A percentile compares a stretch with the other conserved stretches of the same genome.
phyloP scores from a whole-genome alignment of 2,329 filamentous ascomycete genomes.

The Diplocarpon rosae region DNA sequence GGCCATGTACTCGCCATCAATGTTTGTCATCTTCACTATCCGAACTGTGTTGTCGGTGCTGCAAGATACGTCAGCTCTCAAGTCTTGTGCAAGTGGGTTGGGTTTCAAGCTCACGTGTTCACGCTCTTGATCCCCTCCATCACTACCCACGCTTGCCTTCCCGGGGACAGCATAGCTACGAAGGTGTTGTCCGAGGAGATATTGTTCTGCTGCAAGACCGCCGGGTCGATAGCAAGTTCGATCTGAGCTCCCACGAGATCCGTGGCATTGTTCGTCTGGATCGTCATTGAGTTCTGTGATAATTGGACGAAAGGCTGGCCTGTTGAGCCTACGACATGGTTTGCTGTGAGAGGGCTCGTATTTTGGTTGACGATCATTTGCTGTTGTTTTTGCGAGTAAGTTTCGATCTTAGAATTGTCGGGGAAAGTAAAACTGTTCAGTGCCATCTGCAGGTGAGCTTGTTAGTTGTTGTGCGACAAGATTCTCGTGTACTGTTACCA shows the following conservation, averaged over 20 bases:
- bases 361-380: constrained; percentile 14
- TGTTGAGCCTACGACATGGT: constrained; percentile 13
- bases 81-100: background rate
- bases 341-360: constrained; percentile 6
- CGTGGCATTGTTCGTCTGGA: constrained; percentile 10
- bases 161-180: constrained; percentile 11
- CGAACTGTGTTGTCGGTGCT: constrained; percentile 11
- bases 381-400: constrained; percentile 12
- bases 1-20: constrained; percentile 13
- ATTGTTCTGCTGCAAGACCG: constrained; percentile 7
- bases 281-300: constrained; percentile 12
- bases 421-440: constrained; percentile 5
- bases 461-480: background rate
- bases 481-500: too few species aligned
- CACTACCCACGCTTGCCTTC: constrained; percentile 14
- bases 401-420: constrained; percentile 13
- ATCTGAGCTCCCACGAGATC: constrained; percentile 15
- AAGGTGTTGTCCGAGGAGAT: constrained; percentile 12
- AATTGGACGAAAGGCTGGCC: constrained; percentile 14
- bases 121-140: constrained; percentile 13
- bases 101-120: constrained; percentile 8
- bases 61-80: background rate
- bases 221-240: constrained; percentile 9
- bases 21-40: constrained; percentile 10
- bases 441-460: constrained; percentile 6